These are phyloP conservation scores for Rhinocladiella mackenziei DNA, from an alignment of 2,329 filamentous ascomycete genomes.

Conservation along the genomic window DNA sequence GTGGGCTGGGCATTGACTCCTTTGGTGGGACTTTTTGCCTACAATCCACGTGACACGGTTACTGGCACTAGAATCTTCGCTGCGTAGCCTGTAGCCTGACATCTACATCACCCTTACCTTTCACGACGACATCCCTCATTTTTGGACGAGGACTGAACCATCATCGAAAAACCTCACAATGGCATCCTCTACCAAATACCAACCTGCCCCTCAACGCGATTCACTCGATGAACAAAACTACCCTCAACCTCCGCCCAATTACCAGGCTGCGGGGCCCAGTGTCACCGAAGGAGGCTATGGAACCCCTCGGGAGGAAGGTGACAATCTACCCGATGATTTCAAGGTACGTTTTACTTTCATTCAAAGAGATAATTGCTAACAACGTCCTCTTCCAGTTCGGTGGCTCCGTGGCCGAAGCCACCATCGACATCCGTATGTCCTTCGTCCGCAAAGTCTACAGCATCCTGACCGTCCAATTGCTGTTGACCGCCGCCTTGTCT, in stretches of 20 bases:
- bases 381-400: slow-evolving; percentile 61
- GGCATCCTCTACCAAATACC: slow-evolving; percentile 63
- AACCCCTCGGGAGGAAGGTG: slow-evolving; percentile 64
- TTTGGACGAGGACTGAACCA: no score
- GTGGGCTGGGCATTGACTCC: no score
- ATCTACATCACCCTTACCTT: background rate
- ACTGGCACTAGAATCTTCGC: no score
- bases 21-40: background rate
- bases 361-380: background rate
- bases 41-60: background rate
- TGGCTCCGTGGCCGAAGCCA: slow-evolving; percentile 86
- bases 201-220: slow-evolving; percentile 77
- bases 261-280: slow-evolving; percentile 58
- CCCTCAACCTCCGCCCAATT: slow-evolving; percentile 77
- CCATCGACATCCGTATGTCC: slow-evolving; percentile 92
- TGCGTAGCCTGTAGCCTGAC: background rate
- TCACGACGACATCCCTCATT: no score
- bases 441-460: slow-evolving; percentile 97
- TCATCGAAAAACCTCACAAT: no score
- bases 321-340: slow-evolving; percentile 95
- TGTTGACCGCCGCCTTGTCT: slow-evolving; percentile 77
- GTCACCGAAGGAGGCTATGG: slow-evolving; percentile 58
- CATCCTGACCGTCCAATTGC: slow-evolving; percentile 90
- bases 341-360: slow-evolving; percentile 55
- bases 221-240: slow-evolving; percentile 69